A percentile compares a stretch with the other conserved stretches of the same genome.
These are phyloP conservation scores for Phlegmacium glaucopus DNA, from an alignment of 768 basidiomycete genomes.

Conservation along the genomic window DNA sequence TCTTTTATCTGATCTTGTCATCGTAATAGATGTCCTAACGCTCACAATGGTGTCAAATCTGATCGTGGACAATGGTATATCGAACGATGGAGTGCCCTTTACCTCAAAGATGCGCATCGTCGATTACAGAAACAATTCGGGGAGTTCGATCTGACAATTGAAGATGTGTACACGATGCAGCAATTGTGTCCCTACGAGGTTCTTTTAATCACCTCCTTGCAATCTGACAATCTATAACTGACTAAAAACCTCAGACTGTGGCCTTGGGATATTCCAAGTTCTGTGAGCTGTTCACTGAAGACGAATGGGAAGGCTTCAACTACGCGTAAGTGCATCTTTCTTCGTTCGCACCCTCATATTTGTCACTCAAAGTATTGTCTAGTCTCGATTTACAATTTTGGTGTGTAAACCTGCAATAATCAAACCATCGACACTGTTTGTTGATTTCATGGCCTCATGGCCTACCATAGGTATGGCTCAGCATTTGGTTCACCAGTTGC, in stretches of 20 bases:
- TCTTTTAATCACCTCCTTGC: constrained; percentile 5
- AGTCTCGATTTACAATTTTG: constrained; percentile 49
- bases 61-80: constrained; percentile 60
- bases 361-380: background rate
- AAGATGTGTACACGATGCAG: constrained; percentile 76
- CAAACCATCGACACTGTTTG: background rate
- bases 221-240: background rate
- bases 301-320: constrained; percentile 93
- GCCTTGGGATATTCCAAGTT: constrained; percentile 90
- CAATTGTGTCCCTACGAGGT: constrained; percentile 87
- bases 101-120: constrained; percentile 61
- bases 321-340: constrained; percentile 58
- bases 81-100: constrained; percentile 63
- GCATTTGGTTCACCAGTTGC: constrained; percentile 82
- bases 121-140: constrained; percentile 57
- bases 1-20: background rate
- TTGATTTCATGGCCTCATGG: background rate
- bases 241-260: constrained; percentile 57
- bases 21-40: constrained; percentile 57
- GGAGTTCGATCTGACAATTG: constrained; percentile 60
- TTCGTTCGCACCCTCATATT: background rate
- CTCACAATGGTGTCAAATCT: constrained; percentile 39
- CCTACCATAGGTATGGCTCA: constrained; percentile 53
- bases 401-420: constrained; percentile 30
- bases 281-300: constrained; percentile 84